Evolutionary conservation across 768 basidiomycete species (phyloP), one percentile per base, ranked within the genome.

Genomic region (Tylopilus vinaceipallidus): DNA sequence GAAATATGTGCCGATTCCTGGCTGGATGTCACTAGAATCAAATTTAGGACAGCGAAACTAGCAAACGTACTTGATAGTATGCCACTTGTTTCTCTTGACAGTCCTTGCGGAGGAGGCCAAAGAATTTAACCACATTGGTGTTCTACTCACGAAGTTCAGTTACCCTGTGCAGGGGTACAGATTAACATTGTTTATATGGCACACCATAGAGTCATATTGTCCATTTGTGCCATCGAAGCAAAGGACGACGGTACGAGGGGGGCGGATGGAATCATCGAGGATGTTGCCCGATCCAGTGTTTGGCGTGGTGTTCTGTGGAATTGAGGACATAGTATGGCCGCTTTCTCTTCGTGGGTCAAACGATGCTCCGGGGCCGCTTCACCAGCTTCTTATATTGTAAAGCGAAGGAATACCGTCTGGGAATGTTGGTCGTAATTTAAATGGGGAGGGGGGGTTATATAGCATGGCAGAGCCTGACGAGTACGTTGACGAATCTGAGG

Each of bases 71-170:
- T 69, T 91, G 89, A 60, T 91, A 91, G 62, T 88, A 90, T 57
- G 73, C 73, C 1, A 86, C 63, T 54, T 86, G 85, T 41, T 76
- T 58, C 20, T 76, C 71, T n/a, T 73, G 70, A 26, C 38, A 23
- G 29, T 78, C 81, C 63, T 82, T 87, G 68, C 78, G 75, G 30
- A 91, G 74, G 24, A 91, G 68, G 6, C 77, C 71, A 66, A 86
- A 88, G 36, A 93, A 72, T 59, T 81, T 82, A 46, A 86, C 82
- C 30, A 87, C 76, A 48, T 88, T 88, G 10, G 87, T 82, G 58
- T 86, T 84, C 74, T 80, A 34, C 27, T 29, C 27, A 29, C 6
- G 6, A 29, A 29, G 13, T 26, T 45, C 29, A 57, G 49, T 19
- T 34, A 27, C 12, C 12, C n/a, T 5, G 9, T 33, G 12, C 13